These are phyloP conservation scores for Cercospora sesami DNA, from an alignment of 2,329 filamentous ascomycete genomes.

Conservation along the genomic window DNA sequence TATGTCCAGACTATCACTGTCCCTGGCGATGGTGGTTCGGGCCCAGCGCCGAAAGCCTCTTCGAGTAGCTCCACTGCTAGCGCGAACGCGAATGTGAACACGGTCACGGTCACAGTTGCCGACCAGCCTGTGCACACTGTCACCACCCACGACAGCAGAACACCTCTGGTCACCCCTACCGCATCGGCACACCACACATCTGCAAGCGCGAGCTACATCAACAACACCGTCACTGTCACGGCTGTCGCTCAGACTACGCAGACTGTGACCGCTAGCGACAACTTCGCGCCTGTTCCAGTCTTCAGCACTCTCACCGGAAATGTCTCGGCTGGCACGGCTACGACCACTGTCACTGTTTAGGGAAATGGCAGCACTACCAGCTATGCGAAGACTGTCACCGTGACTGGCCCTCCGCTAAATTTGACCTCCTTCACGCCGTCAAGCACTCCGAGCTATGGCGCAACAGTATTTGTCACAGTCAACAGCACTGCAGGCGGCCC, in stretches of 20 bases:
- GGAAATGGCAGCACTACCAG: constrained; percentile 12
- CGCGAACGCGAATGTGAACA: not conserved
- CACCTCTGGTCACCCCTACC: not conserved
- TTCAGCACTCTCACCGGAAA: not conserved
- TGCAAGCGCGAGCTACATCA: not conserved
- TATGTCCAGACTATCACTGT: constrained; percentile 8
- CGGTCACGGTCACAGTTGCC: not conserved
- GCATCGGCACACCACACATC: not conserved
- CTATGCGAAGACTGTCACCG: constrained; percentile 15
- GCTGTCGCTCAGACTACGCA: not conserved
- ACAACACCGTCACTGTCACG: constrained; percentile 9
- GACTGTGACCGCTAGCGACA: not conserved
- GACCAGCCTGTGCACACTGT: not conserved
- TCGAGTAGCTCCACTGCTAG: not conserved
- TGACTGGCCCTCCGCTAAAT: constrained; percentile 4
- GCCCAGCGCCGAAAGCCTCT: not conserved
- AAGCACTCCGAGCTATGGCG: constrained; percentile 12
- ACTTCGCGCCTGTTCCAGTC: not conserved
- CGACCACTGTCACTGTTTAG: constrained; percentile 9
- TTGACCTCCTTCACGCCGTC: not conserved
- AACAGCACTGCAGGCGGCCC: constrained; percentile 11
- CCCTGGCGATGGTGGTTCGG: not conserved
- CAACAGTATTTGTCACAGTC: constrained; percentile 19
- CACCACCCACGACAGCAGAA: not conserved
- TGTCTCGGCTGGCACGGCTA: not conserved